Base-by-base conservation (phyloP, 345 rosid species). In the Citrus inodora region DNA sequence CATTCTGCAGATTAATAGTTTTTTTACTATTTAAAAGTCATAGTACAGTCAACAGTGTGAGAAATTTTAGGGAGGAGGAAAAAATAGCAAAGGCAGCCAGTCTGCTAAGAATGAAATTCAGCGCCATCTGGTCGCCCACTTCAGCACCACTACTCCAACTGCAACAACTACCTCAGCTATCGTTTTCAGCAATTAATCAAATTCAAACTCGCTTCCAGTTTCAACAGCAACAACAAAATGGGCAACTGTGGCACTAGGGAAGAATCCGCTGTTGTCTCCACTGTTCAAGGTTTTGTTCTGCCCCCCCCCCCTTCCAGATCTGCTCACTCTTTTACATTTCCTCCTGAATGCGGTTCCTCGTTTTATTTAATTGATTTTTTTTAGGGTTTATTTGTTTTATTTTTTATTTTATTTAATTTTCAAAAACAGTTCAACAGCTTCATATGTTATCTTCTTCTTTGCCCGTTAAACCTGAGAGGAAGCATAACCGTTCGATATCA, bases 181-280 rank as follows among this genome's bases (percentile, higher is more conserved):
- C 22, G 19, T 22, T 24, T 8, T 19, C 27, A 9, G 46, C 6
- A 46, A 62, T 2, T 69, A 8, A 35, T 33, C 25, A 46, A 46
- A 46, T 1, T 46, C 51, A 46, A 13, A 46, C 13, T 46, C 51
- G 1, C 51, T 13, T 51, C 2, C 42, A 40, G 1, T 11, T 11
- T 13, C 72, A 40, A 21, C 30, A 13, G 9, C 67, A 62, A 0
- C 55, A 32, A 58, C 77, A 66, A 48, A 37, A 95, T 95, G 99
- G 99, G 98, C 76, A 93, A 93, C 89, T 96, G 99, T 73, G 97
- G 97, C 72, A 96, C 98, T 75, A 87, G 97, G 87, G 99, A 93
- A 87, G 97, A 96, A 80, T 89, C 98, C 84, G 93, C 91, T 74
- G 92, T 86, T 38, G 95, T 92, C 82, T 85, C 96, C 82, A 85